Evolutionary conservation across 177 flowering plant genomes (phyloP).

Genomic region (Vitis hybrid): DNA sequence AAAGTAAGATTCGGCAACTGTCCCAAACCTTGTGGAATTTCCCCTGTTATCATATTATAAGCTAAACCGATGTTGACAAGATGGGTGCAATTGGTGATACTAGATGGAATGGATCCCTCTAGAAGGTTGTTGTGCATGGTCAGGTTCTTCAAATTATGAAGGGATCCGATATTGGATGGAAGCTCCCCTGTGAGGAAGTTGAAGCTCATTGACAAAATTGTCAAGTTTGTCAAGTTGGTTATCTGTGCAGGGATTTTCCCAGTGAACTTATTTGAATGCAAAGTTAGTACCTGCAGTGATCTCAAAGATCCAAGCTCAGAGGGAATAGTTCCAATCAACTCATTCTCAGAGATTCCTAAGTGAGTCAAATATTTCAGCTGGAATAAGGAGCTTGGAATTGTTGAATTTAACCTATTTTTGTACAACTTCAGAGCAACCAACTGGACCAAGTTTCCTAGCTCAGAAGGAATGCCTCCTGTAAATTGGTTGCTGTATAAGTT

Average conservation of each 20-base stretch:
- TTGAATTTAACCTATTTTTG: conserved; percentile 46
- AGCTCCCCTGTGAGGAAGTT: conserved; percentile 62
- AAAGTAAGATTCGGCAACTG: conserved; percentile 46
- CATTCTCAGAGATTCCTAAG: conserved; percentile 59
- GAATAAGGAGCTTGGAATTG: conserved; percentile 60
- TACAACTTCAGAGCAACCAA: conserved; percentile 41
- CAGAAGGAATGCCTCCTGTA: conserved; percentile 57
- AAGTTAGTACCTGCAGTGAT: conserved; percentile 44
- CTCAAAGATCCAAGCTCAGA: conserved; percentile 47
- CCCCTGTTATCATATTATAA: conserved; percentile 47
- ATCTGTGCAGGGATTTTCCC: conserved; percentile 63
- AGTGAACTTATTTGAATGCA: conserved; percentile 55
- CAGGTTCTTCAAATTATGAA: conserved; percentile 47
- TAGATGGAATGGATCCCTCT: conserved; percentile 63
- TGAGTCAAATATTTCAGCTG: conserved; percentile 37
- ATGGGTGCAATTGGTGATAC: conserved; percentile 60
- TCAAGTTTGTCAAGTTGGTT: conserved; percentile 51
- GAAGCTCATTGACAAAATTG: conserved; percentile 39
- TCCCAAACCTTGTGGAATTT: conserved; percentile 58
- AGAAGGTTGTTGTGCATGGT: conserved; percentile 37
- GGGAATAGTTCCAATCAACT: conserved; percentile 55
- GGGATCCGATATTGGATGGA: conserved; percentile 55
- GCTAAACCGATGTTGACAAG: conserved; percentile 33
- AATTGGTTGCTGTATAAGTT: conserved; percentile 48
- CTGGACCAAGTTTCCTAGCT: conserved; percentile 47